A percentile compares a stretch with the other conserved stretches of the same genome.
Conservation (phyloP, 371 early-diverging fungal genomes). For the Mucor irregularis region DNA sequence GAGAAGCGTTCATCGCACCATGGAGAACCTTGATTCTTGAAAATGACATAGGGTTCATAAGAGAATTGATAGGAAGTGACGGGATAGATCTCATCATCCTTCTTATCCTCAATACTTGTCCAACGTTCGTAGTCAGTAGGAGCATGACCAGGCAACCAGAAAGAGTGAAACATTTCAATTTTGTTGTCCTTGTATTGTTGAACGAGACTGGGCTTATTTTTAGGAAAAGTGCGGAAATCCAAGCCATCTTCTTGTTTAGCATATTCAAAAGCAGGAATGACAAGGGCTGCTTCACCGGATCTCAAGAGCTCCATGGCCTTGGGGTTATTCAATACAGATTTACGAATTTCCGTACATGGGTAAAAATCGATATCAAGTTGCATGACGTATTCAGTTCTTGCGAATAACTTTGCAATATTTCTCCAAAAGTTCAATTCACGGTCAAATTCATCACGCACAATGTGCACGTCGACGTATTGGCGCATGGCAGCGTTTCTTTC, state of each 20-base stretch:
- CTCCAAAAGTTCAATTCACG: conserved; percentile 67
- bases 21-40: conserved; percentile 50
- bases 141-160: conserved; percentile 59
- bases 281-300: conserved; percentile 46
- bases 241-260: conserved; percentile 52
- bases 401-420: conserved; percentile 62
- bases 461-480: conserved; percentile 58
- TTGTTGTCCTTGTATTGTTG: conserved; percentile 33
- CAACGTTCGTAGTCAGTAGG: conserved; percentile 57
- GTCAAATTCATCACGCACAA: conserved; percentile 58
- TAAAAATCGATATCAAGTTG: conserved; percentile 66
- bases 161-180: conserved; percentile 57
- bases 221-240: conserved; percentile 51
- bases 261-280: conserved; percentile 65
- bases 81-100: conserved; percentile 38
- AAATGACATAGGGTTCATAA: conserved; percentile 64
- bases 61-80: conserved; percentile 58
- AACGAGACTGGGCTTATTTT: conserved; percentile 40
- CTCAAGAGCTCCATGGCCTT: conserved; percentile 37
- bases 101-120: conserved; percentile 19
- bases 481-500: conserved; percentile 45
- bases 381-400: conserved; percentile 60
- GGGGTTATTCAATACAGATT: conserved; percentile 38
- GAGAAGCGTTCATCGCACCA: conserved; percentile 71
- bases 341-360: conserved; percentile 55